Evolutionary conservation across 2,329 filamentous ascomycete species (phyloP).

Genomic region (Neoarthrinium moseri): DNA sequence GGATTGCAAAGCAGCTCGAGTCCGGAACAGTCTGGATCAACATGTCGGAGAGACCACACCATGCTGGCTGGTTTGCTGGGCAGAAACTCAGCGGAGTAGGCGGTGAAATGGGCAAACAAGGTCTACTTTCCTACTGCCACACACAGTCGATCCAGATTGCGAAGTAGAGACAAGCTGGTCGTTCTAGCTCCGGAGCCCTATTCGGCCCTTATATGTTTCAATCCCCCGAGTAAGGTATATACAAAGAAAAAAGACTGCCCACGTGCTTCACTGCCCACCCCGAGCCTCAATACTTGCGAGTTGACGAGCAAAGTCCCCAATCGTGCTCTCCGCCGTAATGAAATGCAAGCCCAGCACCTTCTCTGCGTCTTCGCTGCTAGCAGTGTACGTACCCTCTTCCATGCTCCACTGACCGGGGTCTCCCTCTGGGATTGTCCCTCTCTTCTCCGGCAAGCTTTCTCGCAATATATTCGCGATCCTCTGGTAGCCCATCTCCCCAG

Average conservation of each 20-base stretch:
- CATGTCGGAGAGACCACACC: conserved; percentile 29
- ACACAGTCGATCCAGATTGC: conserved; percentile 30
- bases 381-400: conserved; percentile 16
- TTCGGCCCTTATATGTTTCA: too few species aligned
- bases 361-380: conserved; percentile 15
- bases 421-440: conserved; percentile 18
- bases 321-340: conserved; percentile 15
- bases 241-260: too few species aligned
- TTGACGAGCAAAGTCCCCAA: too few species aligned
- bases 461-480: conserved; percentile 17
- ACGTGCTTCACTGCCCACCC: too few species aligned
- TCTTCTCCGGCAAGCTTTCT: conserved; percentile 16
- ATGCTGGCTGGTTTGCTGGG: conserved; percentile 28
- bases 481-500: conserved; percentile 18
- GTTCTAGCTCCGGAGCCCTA: too few species aligned
- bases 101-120: conserved; percentile 32
- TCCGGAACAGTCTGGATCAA: conserved; percentile 63
- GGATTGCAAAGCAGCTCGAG: conserved; percentile 53
- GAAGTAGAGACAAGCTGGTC: conserved; percentile 19
- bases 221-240: too few species aligned
- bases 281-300: too few species aligned
- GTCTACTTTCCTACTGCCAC: conserved; percentile 30
- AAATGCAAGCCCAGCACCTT: conserved; percentile 20
- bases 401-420: conserved; percentile 13
- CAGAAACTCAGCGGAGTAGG: conserved; percentile 32